phyloP scores from a whole-genome alignment of 495 filamentous ascomycete genomes.

The Hypoxylon perforatum region DNA sequence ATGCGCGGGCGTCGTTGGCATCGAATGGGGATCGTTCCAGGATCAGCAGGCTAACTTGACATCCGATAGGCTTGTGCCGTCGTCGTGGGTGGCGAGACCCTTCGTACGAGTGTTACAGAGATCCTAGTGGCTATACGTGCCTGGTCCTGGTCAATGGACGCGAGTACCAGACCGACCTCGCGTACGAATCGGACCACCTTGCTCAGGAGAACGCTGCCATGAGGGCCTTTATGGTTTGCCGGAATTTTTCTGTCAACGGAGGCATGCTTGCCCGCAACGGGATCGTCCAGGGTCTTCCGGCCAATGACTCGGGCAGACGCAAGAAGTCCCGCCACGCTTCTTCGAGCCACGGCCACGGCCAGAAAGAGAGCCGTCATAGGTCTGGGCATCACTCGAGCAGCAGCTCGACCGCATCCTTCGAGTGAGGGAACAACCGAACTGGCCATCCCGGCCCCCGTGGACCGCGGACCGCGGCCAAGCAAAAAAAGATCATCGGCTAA shows the following conservation, averaged over 20 bases:
- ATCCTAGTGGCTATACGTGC: conserved; percentile 82
- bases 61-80: conserved; percentile 85
- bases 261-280: conserved; percentile 88
- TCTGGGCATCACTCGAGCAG: conserved; percentile 65
- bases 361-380: conserved; percentile 54
- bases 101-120: conserved; percentile 82
- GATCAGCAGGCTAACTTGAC: conserved; percentile 58
- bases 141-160: conserved; percentile 95
- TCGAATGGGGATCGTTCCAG: conserved; percentile 44
- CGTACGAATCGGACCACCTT: conserved; percentile 80
- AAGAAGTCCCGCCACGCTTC: conserved; percentile 59
- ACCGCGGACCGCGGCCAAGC: conserved; percentile 25
- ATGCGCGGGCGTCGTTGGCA: conserved; percentile 44
- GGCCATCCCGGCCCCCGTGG: conserved; percentile 9
- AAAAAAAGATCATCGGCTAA: conserved; percentile 32
- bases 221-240: conserved; percentile 97
- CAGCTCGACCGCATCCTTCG: conserved; percentile 67
- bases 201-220: conserved; percentile 96
- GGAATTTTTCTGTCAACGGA: conserved; percentile 98
- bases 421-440: conserved; percentile 47
- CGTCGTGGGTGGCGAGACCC: conserved; percentile 96
- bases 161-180: conserved; percentile 92
- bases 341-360: conserved; percentile 51
- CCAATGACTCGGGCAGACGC: conserved; percentile 62
- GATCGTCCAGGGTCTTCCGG: conserved; percentile 87